These are phyloP conservation scores for Saturnispora halmiae DNA, from an alignment of 805 yeast species.

Conservation along the genomic window DNA sequence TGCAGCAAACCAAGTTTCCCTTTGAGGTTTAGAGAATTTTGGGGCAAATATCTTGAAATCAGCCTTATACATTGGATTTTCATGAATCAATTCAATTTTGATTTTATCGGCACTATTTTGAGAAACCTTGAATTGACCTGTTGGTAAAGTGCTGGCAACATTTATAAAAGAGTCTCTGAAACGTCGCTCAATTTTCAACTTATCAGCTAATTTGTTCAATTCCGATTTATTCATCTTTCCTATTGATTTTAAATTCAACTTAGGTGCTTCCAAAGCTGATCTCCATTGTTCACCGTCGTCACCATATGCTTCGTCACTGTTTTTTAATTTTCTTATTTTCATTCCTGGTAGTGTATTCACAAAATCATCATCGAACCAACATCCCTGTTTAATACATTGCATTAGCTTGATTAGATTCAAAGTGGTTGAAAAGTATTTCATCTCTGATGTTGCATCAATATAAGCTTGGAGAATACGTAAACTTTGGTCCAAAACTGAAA, in stretches of 20 bases:
- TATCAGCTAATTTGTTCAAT: conserved; percentile 29
- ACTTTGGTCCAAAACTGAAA: conserved; percentile 88
- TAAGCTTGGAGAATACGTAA: conserved; percentile 89
- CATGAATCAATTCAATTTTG: conserved; percentile 42
- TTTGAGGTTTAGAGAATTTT: conserved; percentile 80
- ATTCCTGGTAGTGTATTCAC: conserved; percentile 47
- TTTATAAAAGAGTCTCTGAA: conserved; percentile 40
- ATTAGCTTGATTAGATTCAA: conserved; percentile 55
- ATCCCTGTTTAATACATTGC: conserved; percentile 83
- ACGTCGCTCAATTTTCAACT: conserved; percentile 34
- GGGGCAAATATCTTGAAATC: conserved; percentile 70
- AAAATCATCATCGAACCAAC: conserved; percentile 77
- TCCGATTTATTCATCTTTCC: conserved; percentile 32
- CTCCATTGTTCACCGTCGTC: conserved; percentile 32
- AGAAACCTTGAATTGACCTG: conserved; percentile 36
- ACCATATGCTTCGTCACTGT: conserved; percentile 17
- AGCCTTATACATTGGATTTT: conserved; percentile 38
- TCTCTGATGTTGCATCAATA: conserved; percentile 81
- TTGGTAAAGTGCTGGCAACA: conserved; percentile 53
- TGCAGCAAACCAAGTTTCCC: conserved; percentile 87
- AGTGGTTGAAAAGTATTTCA: conserved; percentile 61
- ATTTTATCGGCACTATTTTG: conserved; percentile 33
- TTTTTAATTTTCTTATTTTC: conserved; percentile 16
- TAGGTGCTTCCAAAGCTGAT: conserved; percentile 17
- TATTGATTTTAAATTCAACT: conserved; percentile 30